Conservation (phyloP, 345 rosid species). For the Syzygium aqueum region DNA sequence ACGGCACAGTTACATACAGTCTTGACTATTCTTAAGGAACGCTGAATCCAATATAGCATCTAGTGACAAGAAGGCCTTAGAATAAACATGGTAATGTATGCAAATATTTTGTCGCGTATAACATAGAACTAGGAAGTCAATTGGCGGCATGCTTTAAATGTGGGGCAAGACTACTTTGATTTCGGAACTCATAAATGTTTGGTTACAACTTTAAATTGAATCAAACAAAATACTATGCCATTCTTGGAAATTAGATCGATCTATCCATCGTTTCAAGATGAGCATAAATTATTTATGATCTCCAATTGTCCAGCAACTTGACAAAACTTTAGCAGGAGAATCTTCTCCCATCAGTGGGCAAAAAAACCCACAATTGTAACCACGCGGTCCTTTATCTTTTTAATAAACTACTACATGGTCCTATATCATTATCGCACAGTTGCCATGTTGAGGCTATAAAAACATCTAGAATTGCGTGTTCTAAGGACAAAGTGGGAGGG, state of each 20-base stretch:
- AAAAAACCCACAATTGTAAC: neutral
- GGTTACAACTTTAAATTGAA: neutral
- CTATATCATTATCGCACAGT: neutral
- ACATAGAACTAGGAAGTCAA: neutral
- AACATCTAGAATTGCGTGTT: neutral
- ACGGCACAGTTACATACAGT: neutral
- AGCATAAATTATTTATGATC: neutral
- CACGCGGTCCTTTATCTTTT: neutral
- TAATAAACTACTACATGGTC: neutral
- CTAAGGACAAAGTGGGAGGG: neutral
- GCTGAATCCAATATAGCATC: neutral
- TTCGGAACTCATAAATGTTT: neutral
- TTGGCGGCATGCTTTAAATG: neutral
- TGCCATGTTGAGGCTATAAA: neutral
- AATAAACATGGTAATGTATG: neutral
- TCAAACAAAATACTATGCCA: neutral
- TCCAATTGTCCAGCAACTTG: neutral
- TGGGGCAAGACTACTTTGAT: neutral
- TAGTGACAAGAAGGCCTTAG: neutral
- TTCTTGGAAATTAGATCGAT: neutral
- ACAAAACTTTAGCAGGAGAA: neutral
- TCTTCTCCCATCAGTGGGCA: neutral
- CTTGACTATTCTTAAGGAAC: neutral
- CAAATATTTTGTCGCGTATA: neutral
- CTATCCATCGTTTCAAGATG: fast-evolving